Conservation (phyloP, 2,329 filamentous ascomycete genomes). For the Fusarium pseudoanthophilum region DNA sequence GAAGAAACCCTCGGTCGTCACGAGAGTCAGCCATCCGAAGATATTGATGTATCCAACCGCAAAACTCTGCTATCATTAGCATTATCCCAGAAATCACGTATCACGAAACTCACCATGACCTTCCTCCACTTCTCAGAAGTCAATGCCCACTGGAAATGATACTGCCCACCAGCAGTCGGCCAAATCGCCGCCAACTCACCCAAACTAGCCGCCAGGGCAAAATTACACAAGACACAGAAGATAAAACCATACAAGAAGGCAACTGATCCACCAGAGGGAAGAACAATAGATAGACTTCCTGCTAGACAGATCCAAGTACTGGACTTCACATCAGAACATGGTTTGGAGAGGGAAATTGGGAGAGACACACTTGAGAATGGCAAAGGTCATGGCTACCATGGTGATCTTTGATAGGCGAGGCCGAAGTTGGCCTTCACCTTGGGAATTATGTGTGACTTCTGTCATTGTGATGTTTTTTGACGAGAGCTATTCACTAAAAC, state of each 20-base stretch:
- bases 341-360: background rate
- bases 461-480: slow-evolving; percentile 1
- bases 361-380: slow-evolving; percentile 52
- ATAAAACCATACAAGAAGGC: slow-evolving; percentile 58
- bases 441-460: background rate
- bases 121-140: slow-evolving; percentile 53
- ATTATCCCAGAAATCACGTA: background rate
- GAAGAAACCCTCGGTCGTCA: slow-evolving; percentile 57
- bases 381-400: slow-evolving; percentile 57
- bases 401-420: slow-evolving; percentile 53
- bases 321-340: background rate
- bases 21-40: slow-evolving; percentile 57
- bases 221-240: slow-evolving; percentile 58
- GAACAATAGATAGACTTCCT: slow-evolving; percentile 54
- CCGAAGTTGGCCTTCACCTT: slow-evolving; percentile 47
- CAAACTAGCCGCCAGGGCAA: slow-evolving; percentile 54
- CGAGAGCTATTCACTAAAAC: background rate
- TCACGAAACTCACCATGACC: slow-evolving; percentile 44
- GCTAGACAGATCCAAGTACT: slow-evolving; percentile 51
- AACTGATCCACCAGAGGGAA: slow-evolving; percentile 55
- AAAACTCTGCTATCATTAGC: slow-evolving; percentile 50
- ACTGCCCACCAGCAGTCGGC: slow-evolving; percentile 60
- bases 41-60: slow-evolving; percentile 56
- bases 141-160: slow-evolving; percentile 57
- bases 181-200: slow-evolving; percentile 57